Percentiles rank a stretch among this genome's conserved stretches.
Conservation (phyloP, 2,329 filamentous ascomycete genomes). For the Ascochyta rabiei region DNA sequence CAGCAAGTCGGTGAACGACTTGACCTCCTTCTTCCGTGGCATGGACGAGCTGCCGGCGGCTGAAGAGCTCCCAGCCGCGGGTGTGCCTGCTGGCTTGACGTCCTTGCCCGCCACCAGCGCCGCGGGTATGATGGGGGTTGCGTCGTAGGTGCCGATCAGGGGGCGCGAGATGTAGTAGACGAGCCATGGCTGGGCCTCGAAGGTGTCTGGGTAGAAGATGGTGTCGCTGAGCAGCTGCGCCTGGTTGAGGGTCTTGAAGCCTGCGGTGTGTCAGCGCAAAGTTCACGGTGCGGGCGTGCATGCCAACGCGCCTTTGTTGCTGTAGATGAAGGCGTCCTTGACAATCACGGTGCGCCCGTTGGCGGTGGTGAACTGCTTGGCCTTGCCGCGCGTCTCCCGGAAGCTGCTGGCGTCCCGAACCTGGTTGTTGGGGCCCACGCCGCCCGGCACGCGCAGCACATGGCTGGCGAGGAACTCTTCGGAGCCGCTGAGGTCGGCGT, state of each 20-base stretch:
- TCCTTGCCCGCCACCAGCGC: slow-evolving; percentile 30
- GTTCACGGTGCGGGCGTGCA: neutral
- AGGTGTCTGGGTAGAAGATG: slow-evolving; percentile 87
- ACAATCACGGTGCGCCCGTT: slow-evolving; percentile 94
- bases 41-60: slow-evolving; percentile 47
- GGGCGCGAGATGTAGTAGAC: slow-evolving; percentile 95
- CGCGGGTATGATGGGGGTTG: slow-evolving; percentile 73
- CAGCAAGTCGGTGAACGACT: slow-evolving; percentile 85
- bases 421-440: slow-evolving; percentile 52
- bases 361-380: slow-evolving; percentile 89
- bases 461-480: slow-evolving; percentile 98
- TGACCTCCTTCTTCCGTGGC: slow-evolving; percentile 85
- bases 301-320: slow-evolving; percentile 78
- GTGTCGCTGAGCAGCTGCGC: slow-evolving; percentile 83
- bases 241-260: slow-evolving; percentile 90
- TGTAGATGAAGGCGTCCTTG: slow-evolving; percentile 91
- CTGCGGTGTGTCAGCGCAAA: slow-evolving; percentile 53
- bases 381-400: slow-evolving; percentile 88
- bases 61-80: slow-evolving; percentile 24
- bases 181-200: slow-evolving; percentile 91
- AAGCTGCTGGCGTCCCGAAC: slow-evolving; percentile 62
- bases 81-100: slow-evolving; percentile 10
- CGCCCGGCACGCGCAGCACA: slow-evolving; percentile 80
- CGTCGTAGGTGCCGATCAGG: slow-evolving; percentile 81
- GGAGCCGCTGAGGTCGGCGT: slow-evolving; percentile 80